These are phyloP conservation scores for Coniella vitis DNA, from an alignment of 2,329 filamentous ascomycete species.

Conservation along the genomic window DNA sequence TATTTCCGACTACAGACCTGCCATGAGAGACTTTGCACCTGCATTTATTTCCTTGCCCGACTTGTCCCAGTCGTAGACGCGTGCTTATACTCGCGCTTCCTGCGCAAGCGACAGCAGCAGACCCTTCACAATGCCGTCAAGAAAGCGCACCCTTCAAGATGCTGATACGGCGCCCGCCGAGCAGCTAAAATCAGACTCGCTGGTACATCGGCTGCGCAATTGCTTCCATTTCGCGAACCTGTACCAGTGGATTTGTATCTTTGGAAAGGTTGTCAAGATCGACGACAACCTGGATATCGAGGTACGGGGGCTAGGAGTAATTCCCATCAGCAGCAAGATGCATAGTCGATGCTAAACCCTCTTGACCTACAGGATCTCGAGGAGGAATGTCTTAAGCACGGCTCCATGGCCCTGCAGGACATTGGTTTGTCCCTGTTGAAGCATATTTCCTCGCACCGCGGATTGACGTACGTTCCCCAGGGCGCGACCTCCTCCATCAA, in stretches of 20 bases:
- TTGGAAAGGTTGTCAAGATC: constrained; percentile 84
- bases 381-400: constrained; percentile 74
- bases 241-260: constrained; percentile 88
- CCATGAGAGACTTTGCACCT: not conserved
- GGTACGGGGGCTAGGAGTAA: constrained; percentile 41
- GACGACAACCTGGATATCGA: constrained; percentile 85
- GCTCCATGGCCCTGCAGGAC: constrained; percentile 67
- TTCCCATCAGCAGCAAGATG: not conserved
- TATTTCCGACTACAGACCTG: not conserved
- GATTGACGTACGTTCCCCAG: constrained; percentile 64
- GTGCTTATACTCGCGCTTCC: not conserved
- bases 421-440: constrained; percentile 86
- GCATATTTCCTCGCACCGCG: constrained; percentile 88
- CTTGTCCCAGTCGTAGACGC: not conserved
- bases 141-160: constrained; percentile 43
- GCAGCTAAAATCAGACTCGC: constrained; percentile 25
- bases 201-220: constrained; percentile 67
- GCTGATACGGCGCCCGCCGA: constrained; percentile 28
- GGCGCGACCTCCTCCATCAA: not conserved
- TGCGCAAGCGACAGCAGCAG: not conserved
- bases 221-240: constrained; percentile 96
- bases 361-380: constrained; percentile 70
- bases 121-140: constrained; percentile 34
- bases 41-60: not conserved
- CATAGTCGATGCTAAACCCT: constrained; percentile 1